Base-by-base conservation (phyloP, 108 stramenopile species). In the Nitzschia palea region DNA sequence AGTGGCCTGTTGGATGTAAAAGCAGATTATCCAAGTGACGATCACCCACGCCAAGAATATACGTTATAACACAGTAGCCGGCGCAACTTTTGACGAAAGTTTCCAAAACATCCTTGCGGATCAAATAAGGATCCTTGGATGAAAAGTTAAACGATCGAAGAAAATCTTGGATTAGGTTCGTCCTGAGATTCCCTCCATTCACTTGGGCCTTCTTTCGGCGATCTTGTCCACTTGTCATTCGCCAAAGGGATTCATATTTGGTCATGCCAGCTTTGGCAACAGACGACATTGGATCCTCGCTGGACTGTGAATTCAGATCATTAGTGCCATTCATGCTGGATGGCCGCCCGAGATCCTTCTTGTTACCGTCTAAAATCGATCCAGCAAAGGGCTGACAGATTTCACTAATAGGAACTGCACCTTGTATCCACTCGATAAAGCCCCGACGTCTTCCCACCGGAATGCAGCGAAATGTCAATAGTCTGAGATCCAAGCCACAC, bases 31-130 rank as follows among this genome's bases (percentile, higher is more conserved):
- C 93, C 61, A 91, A 64, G 67, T 94, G 93, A 14, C 93, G 87
- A 67, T 94, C 93, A 8, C 93, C 93, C 18, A 94, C 93, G 25
- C 93, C 93, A 50, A 99, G 74, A 22, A 99, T 54, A 65, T 98
- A 99, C 3, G 98, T 99, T 26, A 97, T 91, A 42, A 98, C 97
- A 73, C 96, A 96, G 80, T 98, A 99, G 9, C 98, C 98, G 15
- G 99, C 99, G 55, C 97, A 98, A 63, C 86, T 90, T 64, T 93
- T 87, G 45, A 98, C 92, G 68, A 96, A 99, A 0, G 81, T 96
- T 44, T 91, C 87, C 83, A 97, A 86, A 5, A 94, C 96, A 52
- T 82, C 80, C 32, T 78, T 83, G 61, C 73, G 70, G 29, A 94
- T 77, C 48, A 76, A 77, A 61, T 88, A 94, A 3, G 90, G 88